These are phyloP conservation scores for Hymenoscyphus fraxineus DNA, from an alignment of 2,329 filamentous ascomycete genomes.

Conservation along the genomic window DNA sequence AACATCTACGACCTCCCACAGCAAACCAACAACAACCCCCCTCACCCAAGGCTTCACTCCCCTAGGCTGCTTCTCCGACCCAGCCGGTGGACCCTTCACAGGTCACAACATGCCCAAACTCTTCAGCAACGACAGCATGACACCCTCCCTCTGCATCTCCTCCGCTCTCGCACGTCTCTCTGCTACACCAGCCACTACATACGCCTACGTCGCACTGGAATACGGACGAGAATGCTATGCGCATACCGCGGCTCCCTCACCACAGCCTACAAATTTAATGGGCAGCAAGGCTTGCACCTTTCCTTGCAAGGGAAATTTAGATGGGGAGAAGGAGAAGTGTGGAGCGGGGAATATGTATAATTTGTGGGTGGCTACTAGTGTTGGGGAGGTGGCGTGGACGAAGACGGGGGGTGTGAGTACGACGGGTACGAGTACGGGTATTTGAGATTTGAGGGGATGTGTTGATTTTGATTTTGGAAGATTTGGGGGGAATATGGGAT, in stretches of 20 bases:
- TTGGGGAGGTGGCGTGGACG: background rate
- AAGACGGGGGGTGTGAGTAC: background rate
- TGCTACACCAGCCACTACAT: conserved; percentile 30
- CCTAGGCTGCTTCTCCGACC: conserved; percentile 34
- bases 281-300: background rate
- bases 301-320: conserved; percentile 34
- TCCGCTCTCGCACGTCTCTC: conserved; percentile 32
- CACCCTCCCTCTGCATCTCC: conserved; percentile 36
- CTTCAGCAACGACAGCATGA: conserved; percentile 35
- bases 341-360: conserved; percentile 37
- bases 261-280: conserved; percentile 11
- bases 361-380: conserved; percentile 31
- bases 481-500: background rate
- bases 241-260: conserved; percentile 24
- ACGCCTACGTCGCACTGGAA: conserved; percentile 33
- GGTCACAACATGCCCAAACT: conserved; percentile 35
- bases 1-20: background rate
- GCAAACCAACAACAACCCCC: conserved; percentile 6
- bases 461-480: background rate
- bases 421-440: background rate
- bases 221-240: conserved; percentile 38
- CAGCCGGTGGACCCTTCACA: conserved; percentile 17
- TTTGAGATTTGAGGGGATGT: background rate
- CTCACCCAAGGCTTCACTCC: conserved; percentile 32
- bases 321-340: conserved; percentile 34